Evolutionary conservation across 345 rosid species (phyloP).

Genomic region (Brassica juncea): DNA sequence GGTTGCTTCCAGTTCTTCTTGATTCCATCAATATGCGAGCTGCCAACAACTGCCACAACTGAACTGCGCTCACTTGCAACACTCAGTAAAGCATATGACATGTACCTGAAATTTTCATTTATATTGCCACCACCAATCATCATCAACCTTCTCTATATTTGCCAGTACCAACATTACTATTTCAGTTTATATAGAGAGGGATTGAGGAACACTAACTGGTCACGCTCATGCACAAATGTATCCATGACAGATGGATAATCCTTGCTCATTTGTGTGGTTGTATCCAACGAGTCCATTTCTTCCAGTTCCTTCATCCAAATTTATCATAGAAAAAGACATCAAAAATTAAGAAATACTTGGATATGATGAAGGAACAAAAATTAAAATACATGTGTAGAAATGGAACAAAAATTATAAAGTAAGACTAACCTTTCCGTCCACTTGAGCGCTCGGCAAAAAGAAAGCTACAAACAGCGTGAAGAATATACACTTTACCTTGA

Average conservation of each 20-base stretch:
- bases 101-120: conserved; percentile 57
- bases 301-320: conserved; percentile 42
- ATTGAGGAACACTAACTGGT: conserved; percentile 68
- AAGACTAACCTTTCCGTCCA: conserved; percentile 70
- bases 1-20: conserved; percentile 87
- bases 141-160: too few relatives aligned
- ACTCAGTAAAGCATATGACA: conserved; percentile 69
- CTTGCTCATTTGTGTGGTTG: conserved; percentile 80
- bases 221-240: conserved; percentile 92
- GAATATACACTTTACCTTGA: conserved; percentile 59
- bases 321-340: not conserved
- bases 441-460: conserved; percentile 82
- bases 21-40: conserved; percentile 90
- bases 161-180: too few relatives aligned
- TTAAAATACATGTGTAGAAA: not conserved
- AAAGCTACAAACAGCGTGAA: conserved; percentile 79
- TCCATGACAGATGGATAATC: conserved; percentile 92
- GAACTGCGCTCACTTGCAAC: conserved; percentile 71
- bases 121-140: not conserved
- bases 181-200: not conserved
- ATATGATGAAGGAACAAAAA: conserved; percentile 11
- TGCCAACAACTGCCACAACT: conserved; percentile 94
- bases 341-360: conserved; percentile 2
- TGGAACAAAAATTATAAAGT: not conserved
- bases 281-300: conserved; percentile 89